Conservation (phyloP, 257 asterid genomes). For the Gynochthodes officinalis region DNA sequence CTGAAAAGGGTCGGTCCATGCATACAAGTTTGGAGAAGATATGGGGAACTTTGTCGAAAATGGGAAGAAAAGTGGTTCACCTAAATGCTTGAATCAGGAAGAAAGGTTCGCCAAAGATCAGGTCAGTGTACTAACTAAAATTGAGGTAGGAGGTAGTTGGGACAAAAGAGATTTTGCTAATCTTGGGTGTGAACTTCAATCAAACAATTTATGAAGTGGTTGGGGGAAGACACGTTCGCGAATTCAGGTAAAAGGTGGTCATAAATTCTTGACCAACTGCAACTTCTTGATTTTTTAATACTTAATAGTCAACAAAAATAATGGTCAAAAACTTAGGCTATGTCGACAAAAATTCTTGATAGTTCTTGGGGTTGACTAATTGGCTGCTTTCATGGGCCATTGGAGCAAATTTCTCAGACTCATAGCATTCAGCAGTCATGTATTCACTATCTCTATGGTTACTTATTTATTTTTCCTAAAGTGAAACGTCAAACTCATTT, state of each 20-base stretch:
- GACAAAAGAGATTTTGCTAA: conserved; percentile 1
- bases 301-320: not conserved
- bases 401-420: no score
- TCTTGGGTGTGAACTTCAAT: not conserved
- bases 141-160: conserved; percentile 17
- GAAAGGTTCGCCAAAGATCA: not conserved
- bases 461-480: no score
- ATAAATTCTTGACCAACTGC: not conserved
- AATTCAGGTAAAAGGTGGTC: not conserved
- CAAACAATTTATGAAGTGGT: conserved; percentile 23
- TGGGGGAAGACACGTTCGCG: conserved; percentile 16
- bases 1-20: no score
- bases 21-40: no score
- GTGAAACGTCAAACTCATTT: no score
- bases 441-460: no score
- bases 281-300: not conserved
- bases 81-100: conserved; percentile 29
- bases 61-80: conserved; percentile 38
- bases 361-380: no score
- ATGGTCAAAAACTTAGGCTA: no score
- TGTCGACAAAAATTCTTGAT: no score
- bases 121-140: conserved; percentile 14
- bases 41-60: not conserved
- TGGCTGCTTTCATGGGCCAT: no score
- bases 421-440: no score